Percentiles rank a stretch among this genome's conserved stretches.
These are phyloP conservation scores for Fusarium guadeloupense DNA, from an alignment of 2,329 filamentous ascomycete species.

Conservation along the genomic window DNA sequence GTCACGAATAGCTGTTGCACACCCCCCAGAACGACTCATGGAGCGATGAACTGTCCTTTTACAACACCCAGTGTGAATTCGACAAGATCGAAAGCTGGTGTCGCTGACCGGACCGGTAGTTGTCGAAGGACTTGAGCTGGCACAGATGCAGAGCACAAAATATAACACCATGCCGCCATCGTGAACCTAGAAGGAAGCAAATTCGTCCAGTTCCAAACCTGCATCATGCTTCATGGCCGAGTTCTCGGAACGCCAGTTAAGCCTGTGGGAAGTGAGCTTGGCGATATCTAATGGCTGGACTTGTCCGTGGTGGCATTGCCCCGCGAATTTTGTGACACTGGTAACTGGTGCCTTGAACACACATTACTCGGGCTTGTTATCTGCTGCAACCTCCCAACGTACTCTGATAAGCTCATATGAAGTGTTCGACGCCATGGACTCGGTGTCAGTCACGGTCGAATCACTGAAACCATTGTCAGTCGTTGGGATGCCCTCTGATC, in stretches of 20 bases:
- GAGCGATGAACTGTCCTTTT: neutral
- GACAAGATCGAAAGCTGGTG: neutral
- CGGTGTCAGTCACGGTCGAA: conserved; percentile 4
- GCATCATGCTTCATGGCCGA: neutral
- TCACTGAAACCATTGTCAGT: neutral
- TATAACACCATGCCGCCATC: conserved; percentile 2
- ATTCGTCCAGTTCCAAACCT: neutral
- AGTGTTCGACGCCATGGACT: conserved; percentile 14
- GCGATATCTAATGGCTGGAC: neutral
- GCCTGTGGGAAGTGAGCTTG: neutral
- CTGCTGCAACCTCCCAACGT: neutral
- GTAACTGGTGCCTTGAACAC: neutral
- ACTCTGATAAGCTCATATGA: neutral
- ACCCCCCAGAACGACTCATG: too few species aligned
- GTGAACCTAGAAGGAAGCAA: neutral
- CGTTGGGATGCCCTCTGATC: conserved; percentile 8
- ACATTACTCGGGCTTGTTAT: neutral
- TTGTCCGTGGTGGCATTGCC: conserved; percentile 2
- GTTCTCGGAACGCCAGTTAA: neutral
- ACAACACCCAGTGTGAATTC: neutral
- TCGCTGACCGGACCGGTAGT: conserved; percentile 13
- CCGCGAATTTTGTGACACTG: conserved; percentile 19
- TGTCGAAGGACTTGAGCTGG: neutral
- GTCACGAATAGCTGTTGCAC: too few species aligned
- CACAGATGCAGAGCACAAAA: neutral